Evolutionary conservation across 805 yeast genomes (phyloP).

Genomic region (Wickerhamomyces silvicola): DNA sequence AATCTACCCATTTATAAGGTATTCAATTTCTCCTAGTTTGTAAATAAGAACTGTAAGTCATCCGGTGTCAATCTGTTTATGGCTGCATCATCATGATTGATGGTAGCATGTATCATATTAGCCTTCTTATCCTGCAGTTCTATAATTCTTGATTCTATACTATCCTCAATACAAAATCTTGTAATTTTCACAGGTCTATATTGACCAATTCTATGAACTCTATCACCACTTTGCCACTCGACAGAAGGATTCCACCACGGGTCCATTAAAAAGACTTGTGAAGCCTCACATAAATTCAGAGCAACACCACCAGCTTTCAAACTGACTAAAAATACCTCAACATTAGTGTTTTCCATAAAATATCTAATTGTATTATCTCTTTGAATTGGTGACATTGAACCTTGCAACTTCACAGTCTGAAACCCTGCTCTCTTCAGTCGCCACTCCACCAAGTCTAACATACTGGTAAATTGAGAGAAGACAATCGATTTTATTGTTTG

Average conservation of each 20-base stretch:
- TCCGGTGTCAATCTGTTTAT: conserved; percentile 84
- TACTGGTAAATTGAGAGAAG: conserved; percentile 93
- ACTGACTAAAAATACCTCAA: conserved; percentile 91
- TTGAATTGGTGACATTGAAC: conserved; percentile 95
- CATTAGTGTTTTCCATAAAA: conserved; percentile 88
- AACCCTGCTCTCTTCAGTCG: conserved; percentile 91
- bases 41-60: conserved; percentile 90
- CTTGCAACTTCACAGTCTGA: conserved; percentile 88
- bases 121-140: conserved; percentile 97
- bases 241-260: conserved; percentile 99
- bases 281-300: conserved; percentile 90
- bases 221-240: conserved; percentile 97
- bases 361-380: conserved; percentile 86
- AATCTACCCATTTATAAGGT: no score
- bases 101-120: conserved; percentile 95
- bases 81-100: conserved; percentile 88
- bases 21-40: no score
- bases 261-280: conserved; percentile 90
- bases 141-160: conserved; percentile 92
- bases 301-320: conserved; percentile 99
- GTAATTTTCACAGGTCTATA: conserved; percentile 90
- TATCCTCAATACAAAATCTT: conserved; percentile 90
- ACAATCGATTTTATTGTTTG: conserved; percentile 93
- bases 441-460: conserved; percentile 97
- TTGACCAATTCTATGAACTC: conserved; percentile 97